Conservation (phyloP, 495 filamentous ascomycete species). For the Penicillium antarcticum region DNA sequence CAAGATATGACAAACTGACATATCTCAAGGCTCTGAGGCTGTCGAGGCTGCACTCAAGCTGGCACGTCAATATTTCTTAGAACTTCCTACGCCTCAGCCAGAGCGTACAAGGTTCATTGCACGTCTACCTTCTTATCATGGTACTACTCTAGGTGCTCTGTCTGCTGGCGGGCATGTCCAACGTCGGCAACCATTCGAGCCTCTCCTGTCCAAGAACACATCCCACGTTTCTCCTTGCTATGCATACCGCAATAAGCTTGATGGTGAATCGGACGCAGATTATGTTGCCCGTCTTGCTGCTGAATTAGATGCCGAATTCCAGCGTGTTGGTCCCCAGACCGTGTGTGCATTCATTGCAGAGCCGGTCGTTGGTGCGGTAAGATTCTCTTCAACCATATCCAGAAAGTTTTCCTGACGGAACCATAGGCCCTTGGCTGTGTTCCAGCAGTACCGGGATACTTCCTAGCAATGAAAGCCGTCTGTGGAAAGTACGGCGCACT, state of each 20-base stretch:
- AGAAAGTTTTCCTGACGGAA: neutral
- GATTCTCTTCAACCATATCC: constrained; percentile 1
- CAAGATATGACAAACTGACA: neutral
- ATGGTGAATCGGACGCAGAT: constrained; percentile 41
- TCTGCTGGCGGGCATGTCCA: constrained; percentile 59
- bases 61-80: constrained; percentile 59
- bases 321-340: constrained; percentile 63
- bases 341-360: constrained; percentile 79
- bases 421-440: constrained; percentile 56
- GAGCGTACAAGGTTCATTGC: constrained; percentile 61
- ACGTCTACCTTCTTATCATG: constrained; percentile 70
- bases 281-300: constrained; percentile 58
- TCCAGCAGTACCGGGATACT: constrained; percentile 60
- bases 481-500: constrained; percentile 65
- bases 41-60: constrained; percentile 68
- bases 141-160: constrained; percentile 66
- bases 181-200: constrained; percentile 63
- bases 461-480: constrained; percentile 57
- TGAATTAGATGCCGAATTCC: constrained; percentile 75
- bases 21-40: constrained; percentile 60
- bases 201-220: constrained; percentile 58
- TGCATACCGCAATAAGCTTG: constrained; percentile 54
- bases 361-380: constrained; percentile 59
- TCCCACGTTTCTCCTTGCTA: constrained; percentile 69
- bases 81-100: constrained; percentile 44